Evolutionary conservation across 2,329 filamentous ascomycete species (phyloP).

Genomic region (Orbilia blumenaviensis): DNA sequence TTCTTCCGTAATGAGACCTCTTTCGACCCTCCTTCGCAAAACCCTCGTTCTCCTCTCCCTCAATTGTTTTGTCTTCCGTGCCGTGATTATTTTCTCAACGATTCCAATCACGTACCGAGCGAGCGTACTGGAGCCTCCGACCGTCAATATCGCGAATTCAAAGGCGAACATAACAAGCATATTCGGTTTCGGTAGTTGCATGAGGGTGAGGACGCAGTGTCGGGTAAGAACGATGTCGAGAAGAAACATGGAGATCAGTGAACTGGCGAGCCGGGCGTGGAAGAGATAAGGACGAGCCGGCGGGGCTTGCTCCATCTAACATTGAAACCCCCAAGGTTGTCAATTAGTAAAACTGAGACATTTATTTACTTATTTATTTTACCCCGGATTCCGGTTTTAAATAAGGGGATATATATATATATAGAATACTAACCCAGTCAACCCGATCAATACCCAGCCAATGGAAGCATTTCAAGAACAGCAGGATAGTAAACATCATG

Average conservation of each 20-base stretch:
- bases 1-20: conserved; percentile 82
- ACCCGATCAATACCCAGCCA: conserved; percentile 97
- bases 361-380: not conserved
- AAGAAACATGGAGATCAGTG: conserved; percentile 77
- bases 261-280: conserved; percentile 81
- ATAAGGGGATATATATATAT: too few species aligned
- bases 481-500: conserved; percentile 91
- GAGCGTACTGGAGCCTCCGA: conserved; percentile 80
- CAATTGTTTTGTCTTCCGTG: conserved; percentile 77
- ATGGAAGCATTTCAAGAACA: conserved; percentile 96
- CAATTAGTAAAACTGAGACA: not conserved
- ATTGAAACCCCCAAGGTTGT: not conserved
- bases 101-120: conserved; percentile 81
- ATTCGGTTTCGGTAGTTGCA: conserved; percentile 86
- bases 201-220: conserved; percentile 82
- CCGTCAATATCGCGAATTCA: conserved; percentile 87
- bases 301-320: conserved; percentile 82
- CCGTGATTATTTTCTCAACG: conserved; percentile 77
- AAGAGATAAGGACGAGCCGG: conserved; percentile 88
- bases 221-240: conserved; percentile 83
- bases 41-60: conserved; percentile 75
- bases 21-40: conserved; percentile 68
- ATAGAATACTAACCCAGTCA: conserved; percentile 76
- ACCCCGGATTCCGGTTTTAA: not conserved
- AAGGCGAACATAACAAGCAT: conserved; percentile 99